Evolutionary conservation across 2,329 filamentous ascomycete genomes (phyloP), one percentile per base, ranked within the genome.

Genomic region (Helotiales sp.): DNA sequence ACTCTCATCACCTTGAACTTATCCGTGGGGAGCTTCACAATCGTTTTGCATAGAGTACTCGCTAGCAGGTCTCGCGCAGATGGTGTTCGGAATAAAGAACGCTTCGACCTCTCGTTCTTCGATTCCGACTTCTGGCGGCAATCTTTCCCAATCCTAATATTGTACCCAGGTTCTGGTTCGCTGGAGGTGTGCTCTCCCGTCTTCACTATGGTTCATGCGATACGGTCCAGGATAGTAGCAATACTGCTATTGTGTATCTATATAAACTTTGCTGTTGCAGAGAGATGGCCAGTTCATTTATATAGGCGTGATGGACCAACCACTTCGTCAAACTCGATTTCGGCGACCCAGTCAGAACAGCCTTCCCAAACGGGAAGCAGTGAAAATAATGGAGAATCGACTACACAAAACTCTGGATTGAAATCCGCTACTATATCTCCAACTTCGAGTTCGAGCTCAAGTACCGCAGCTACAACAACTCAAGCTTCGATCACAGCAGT

Each of bases 231-330:
- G 33, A 5, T 61, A 55, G 48, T 62, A 12, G 53, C 57, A 29
- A 38, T 68, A 29, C 30, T 68, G 19, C 44, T 67, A 25, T 44
- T 70, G 42, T 65, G 58, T 58, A 59, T 66, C 54, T 67, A 57
- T 58, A 57, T 66, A 47, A 60, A 64, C 40, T 25, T 64, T 40
- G 52, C 56, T 48, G 50, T 64, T 31, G 65, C 65, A 27, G 60
- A 63, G 38, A 56, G 52, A 61, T 55, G 59, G 54, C 57, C 51
- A 33, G 47, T 61, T 51, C 54, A 61, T 34, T 25, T 64, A 30
- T 50, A 65, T n/a, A 61, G 63, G 58, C 63, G 66, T 29, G 68
- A 68, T 63, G 61, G 49, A 29, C 54, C 65, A 58, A 65, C 63
- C 64, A 62, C 50, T 63, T 54, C 55, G 60, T 61, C 63, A 38